A percentile compares a stretch with the other conserved stretches of the same genome.
Evolutionary conservation across 2,329 filamentous ascomycete species (phyloP).

Genomic region (Lasiodiplodia citricola): DNA sequence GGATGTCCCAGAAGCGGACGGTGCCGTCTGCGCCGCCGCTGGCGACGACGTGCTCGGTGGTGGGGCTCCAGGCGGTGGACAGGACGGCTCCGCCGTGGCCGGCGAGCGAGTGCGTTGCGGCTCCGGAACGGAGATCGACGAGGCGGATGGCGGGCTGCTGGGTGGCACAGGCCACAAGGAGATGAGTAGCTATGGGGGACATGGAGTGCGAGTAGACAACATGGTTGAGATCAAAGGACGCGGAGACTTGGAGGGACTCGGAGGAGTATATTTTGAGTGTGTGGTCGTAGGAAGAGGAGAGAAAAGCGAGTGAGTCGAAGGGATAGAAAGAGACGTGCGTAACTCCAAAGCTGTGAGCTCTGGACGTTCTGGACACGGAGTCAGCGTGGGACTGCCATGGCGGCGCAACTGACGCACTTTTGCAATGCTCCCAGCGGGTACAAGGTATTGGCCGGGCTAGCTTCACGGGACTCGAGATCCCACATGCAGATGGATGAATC

Average conservation of each 20-base stretch:
- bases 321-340: slow-evolving; percentile 80
- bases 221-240: slow-evolving; percentile 70
- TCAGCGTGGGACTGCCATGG: neutral
- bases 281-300: slow-evolving; percentile 79
- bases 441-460: slow-evolving; percentile 5
- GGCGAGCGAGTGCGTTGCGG: slow-evolving; percentile 60
- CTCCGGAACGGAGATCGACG: slow-evolving; percentile 83
- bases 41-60: slow-evolving; percentile 77
- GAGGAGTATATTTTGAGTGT: slow-evolving; percentile 78
- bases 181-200: slow-evolving; percentile 72
- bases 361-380: slow-evolving; percentile 35
- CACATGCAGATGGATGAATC: slow-evolving; percentile 85
- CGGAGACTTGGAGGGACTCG: slow-evolving; percentile 63
- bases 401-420: neutral
- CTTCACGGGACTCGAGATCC: slow-evolving; percentile 71
- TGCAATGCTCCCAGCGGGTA: slow-evolving; percentile 15
- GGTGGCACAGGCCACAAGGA: slow-evolving; percentile 86
- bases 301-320: slow-evolving; percentile 75
- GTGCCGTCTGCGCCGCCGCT: slow-evolving; percentile 86
- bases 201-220: slow-evolving; percentile 79
- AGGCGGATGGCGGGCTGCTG: slow-evolving; percentile 84
- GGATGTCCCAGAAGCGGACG: slow-evolving; percentile 85
- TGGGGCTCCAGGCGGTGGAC: slow-evolving; percentile 79
- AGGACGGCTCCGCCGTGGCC: slow-evolving; percentile 61
- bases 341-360: slow-evolving; percentile 70